A percentile compares a stretch with the other conserved stretches of the same genome.
Conservation (phyloP, 1,284 basidiomycete species). For the Hymenochaete sp. region DNA sequence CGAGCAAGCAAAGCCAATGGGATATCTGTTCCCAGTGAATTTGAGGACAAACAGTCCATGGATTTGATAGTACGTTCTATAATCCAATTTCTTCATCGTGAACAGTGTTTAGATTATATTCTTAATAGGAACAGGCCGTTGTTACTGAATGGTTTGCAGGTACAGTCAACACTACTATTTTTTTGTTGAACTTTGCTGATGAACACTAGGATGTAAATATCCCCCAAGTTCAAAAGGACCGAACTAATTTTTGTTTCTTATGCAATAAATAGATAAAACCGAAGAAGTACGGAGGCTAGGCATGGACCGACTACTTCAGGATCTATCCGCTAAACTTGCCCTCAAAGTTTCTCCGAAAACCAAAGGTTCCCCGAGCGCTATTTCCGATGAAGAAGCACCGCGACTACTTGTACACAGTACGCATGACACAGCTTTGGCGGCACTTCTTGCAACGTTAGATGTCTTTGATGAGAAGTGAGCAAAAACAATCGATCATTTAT, state of each 20-base stretch:
- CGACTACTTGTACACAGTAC: constrained; percentile 60
- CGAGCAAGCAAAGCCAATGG: constrained; percentile 64
- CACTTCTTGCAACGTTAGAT: constrained; percentile 58
- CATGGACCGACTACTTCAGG: constrained; percentile 66
- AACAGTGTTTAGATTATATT: constrained; percentile 8
- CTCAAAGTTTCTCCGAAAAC: constrained; percentile 32
- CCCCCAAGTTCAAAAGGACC: not conserved
- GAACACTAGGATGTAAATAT: constrained; percentile 32
- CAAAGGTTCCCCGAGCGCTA: too few species aligned
- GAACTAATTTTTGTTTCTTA: not conserved
- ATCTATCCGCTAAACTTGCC: constrained; percentile 55
- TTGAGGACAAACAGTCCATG: constrained; percentile 50
- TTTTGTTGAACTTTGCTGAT: not conserved
- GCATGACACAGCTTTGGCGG: constrained; percentile 73
- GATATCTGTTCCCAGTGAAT: constrained; percentile 59
- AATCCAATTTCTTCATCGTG: not conserved
- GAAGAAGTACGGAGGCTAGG: constrained; percentile 69
- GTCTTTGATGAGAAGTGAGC: constrained; percentile 65
- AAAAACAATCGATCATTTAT: not conserved
- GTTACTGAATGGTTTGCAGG: constrained; percentile 76
- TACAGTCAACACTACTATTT: constrained; percentile 17
- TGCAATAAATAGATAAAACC: constrained; percentile 45
- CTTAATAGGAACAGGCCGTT: constrained; percentile 57
- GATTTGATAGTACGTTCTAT: constrained; percentile 45
- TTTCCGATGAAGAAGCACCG: not conserved